phyloP scores from a whole-genome alignment of 106 monocot species.

The Chionographis japonica region DNA sequence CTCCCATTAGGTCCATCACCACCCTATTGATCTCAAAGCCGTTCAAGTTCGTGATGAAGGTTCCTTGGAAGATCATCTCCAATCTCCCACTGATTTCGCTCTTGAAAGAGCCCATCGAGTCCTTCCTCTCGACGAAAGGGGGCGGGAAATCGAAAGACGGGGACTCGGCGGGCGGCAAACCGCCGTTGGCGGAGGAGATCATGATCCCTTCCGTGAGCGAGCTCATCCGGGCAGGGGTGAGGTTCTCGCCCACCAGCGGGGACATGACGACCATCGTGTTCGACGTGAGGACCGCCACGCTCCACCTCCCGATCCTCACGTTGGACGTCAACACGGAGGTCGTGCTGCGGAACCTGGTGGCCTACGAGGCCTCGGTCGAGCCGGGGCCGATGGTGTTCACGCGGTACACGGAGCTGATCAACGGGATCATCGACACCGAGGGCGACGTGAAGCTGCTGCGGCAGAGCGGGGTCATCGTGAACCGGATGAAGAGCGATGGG shows the following conservation, averaged over 20 bases:
- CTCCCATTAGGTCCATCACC: constrained; percentile 11
- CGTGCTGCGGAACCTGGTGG: constrained; percentile 44
- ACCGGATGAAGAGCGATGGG: constrained; percentile 51
- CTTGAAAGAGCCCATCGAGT: constrained; percentile 11
- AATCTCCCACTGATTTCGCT: constrained; percentile 18
- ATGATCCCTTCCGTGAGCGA: constrained; percentile 43
- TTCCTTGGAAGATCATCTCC: constrained; percentile 23
- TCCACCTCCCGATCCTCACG: constrained; percentile 31
- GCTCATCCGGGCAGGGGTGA: constrained; percentile 24
- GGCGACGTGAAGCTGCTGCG: constrained; percentile 47
- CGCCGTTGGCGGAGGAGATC: constrained; percentile 48
- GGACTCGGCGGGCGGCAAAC: background rate
- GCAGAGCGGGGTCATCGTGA: constrained; percentile 26
- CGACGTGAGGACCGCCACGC: constrained; percentile 19
- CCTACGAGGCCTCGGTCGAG: constrained; percentile 44
- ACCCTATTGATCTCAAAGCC: constrained; percentile 14
- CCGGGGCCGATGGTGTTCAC: constrained; percentile 40
- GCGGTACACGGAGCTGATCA: constrained; percentile 67
- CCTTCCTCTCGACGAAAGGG: background rate
- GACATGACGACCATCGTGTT: constrained; percentile 30
- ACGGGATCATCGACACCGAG: constrained; percentile 60
- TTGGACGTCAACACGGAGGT: constrained; percentile 48
- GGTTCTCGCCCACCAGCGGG: constrained; percentile 23
- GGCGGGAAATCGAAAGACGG: background rate
- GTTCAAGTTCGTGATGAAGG: constrained; percentile 12